A percentile compares a stretch with the other conserved stretches of the same genome.
These are phyloP conservation scores for Halenospora varia DNA, from an alignment of 495 filamentous ascomycete genomes.

Conservation along the genomic window DNA sequence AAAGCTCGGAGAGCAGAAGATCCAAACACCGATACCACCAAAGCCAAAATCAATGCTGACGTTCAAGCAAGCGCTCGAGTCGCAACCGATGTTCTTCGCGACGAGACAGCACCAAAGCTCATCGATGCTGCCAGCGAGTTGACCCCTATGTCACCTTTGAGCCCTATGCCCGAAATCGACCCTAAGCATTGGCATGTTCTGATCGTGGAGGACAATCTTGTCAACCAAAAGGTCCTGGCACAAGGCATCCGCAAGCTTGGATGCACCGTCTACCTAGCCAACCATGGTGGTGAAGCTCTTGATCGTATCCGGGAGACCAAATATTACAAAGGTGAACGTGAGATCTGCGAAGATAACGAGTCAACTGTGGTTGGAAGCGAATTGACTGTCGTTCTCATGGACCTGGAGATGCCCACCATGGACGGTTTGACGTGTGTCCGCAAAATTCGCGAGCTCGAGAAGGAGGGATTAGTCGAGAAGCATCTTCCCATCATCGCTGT, in stretches of 20 bases:
- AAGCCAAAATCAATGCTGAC: neutral
- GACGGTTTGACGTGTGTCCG: conserved; percentile 71
- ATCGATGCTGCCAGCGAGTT: conserved; percentile 14
- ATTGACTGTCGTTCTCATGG: conserved; percentile 74
- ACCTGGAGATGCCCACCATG: conserved; percentile 87
- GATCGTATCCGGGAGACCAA: conserved; percentile 26
- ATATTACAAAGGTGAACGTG: conserved; percentile 17
- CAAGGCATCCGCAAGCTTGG: conserved; percentile 66
- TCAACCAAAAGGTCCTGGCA: conserved; percentile 64
- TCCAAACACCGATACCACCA: neutral
- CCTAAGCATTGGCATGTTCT: conserved; percentile 40
- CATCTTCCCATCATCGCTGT: conserved; percentile 78
- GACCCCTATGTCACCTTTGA: conserved; percentile 40
- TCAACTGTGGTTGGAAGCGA: too few relatives aligned
- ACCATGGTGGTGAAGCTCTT: conserved; percentile 75
- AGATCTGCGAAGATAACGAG: conserved; percentile 27
- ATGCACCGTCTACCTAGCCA: conserved; percentile 65
- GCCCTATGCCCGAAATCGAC: neutral
- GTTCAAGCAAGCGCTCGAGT: neutral
- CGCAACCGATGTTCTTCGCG: neutral
- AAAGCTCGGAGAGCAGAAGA: conserved; percentile 31
- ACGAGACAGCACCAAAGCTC: neutral
- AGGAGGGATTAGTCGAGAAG: conserved; percentile 41
- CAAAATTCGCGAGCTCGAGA: conserved; percentile 62
- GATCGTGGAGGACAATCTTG: conserved; percentile 83